Evolutionary conservation across 202 grass and related monocot genomes (phyloP).

Genomic region (Panicum hallii): DNA sequence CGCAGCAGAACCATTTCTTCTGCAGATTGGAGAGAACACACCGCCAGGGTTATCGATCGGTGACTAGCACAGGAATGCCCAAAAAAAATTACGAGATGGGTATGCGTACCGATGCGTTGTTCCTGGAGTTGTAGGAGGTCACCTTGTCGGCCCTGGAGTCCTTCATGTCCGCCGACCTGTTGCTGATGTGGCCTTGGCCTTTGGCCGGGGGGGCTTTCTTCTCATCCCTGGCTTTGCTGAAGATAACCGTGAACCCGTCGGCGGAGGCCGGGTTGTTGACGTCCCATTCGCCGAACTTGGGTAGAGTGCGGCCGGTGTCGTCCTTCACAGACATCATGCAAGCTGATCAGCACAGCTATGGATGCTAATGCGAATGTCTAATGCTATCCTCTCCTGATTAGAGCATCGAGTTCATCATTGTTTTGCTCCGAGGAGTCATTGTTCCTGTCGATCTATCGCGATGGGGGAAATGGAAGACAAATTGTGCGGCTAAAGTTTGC

Average conservation of each 20-base stretch:
- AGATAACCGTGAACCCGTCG: slow-evolving; percentile 77
- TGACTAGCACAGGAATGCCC: not conserved
- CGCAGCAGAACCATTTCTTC: slow-evolving; percentile 78
- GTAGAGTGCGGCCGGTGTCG: slow-evolving; percentile 50
- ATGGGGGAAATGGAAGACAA: not conserved
- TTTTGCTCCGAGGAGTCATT: too few species aligned
- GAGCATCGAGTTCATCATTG: not conserved
- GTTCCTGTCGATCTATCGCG: too few species aligned
- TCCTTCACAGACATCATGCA: slow-evolving; percentile 24
- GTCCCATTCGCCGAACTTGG: slow-evolving; percentile 76
- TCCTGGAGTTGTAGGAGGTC: slow-evolving; percentile 50
- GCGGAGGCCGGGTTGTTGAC: slow-evolving; percentile 79
- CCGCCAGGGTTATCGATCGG: not conserved
- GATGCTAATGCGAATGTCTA: not conserved
- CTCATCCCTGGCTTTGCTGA: slow-evolving; percentile 81
- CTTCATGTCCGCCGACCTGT: slow-evolving; percentile 52
- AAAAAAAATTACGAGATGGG: not conserved
- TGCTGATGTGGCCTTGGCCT: slow-evolving; percentile 38
- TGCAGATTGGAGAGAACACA: slow-evolving; percentile 23
- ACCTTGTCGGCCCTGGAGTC: slow-evolving; percentile 46
- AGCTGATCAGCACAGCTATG: not conserved
- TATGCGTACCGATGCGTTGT: slow-evolving; percentile 47
- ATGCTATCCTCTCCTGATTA: not conserved
- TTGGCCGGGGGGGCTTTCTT: slow-evolving; percentile 63
- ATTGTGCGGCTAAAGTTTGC: not conserved